A percentile compares a stretch with the other conserved stretches of the same genome.
These are phyloP conservation scores for Solanum okadae DNA, from an alignment of 257 asterid species.

Conservation along the genomic window DNA sequence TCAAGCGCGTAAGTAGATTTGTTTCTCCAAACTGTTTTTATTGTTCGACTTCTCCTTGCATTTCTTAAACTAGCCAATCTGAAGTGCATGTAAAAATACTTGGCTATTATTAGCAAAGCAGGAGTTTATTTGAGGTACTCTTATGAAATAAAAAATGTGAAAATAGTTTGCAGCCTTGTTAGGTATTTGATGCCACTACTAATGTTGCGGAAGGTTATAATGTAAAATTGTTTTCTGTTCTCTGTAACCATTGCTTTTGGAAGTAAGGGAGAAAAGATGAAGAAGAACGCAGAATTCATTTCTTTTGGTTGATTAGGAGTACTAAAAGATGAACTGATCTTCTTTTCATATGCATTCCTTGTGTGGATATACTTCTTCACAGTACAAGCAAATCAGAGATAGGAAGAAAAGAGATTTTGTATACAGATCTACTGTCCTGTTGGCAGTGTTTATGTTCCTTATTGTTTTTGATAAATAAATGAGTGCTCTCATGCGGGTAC, in stretches of 20 bases:
- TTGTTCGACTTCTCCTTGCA: not conserved
- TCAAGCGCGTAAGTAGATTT: slow-evolving; percentile 52
- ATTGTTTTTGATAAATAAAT: not conserved
- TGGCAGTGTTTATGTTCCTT: not conserved
- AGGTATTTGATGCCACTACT: not conserved
- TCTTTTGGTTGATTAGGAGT: not conserved
- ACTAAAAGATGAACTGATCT: not conserved
- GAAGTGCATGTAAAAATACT: not conserved
- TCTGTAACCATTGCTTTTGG: not conserved
- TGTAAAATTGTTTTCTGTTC: not conserved
- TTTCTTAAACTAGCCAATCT: not conserved
- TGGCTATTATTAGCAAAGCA: not conserved
- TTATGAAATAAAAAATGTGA: not conserved
- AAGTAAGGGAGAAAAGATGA: not conserved
- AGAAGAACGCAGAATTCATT: not conserved
- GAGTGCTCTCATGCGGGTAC: not conserved
- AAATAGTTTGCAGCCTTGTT: not conserved
- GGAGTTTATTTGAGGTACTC: not conserved
- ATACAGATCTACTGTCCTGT: not conserved
- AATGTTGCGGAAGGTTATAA: not conserved
- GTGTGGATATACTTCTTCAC: not conserved
- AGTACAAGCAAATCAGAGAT: not conserved
- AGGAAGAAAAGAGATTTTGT: not conserved
- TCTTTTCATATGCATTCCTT: not conserved
- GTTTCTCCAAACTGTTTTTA: not conserved